Evolutionary conservation across 192 early-diverging fungal species (phyloP), one percentile per base, ranked within the genome.

Genomic region (Umbelopsis sp.): DNA sequence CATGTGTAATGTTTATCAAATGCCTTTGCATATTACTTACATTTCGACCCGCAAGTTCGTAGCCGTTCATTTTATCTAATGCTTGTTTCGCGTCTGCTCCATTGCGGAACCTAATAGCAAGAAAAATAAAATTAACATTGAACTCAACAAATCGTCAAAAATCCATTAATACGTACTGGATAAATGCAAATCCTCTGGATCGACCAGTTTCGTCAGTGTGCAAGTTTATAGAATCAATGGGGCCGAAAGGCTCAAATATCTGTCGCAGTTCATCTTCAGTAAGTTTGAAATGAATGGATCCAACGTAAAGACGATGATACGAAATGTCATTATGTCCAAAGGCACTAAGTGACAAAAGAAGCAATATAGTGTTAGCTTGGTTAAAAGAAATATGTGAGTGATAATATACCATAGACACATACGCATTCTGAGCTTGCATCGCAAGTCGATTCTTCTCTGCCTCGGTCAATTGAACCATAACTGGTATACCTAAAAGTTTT

Each of bases 391-490:
- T 65, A 56, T 14, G 24, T 43, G n/a, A 62, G 25, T 22, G 10
- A 36, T 34, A 51, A 12, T 11, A n/a, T 12, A 62, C 17, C 14
- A 34, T 12, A 43, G 65, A 26, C 7, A 65, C 86, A 69, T 78
- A 87, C 86, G 78, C 77, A 31, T 82, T 74, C 49, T 81, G 78
- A n/a, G 86, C 89, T 70, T 80, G 80, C 41, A 85, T 84, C 11
- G 90, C 89, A 34, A 90, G 76, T 32, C 91, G 80, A 81, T 98
- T 98, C 85, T 97, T 97, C 80, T 98, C 95, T 11, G 95, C 89
- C 71, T 97, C 96, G 1, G 94, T 94, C 52, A 87, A 86, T 80
- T 96, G 93, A 45, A 97, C 93, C 71, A 96, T 90, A 56, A 99
- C 95, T 7, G 97, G 97, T 68, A 97, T 92, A 31, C 93, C 95